Evolutionary conservation across 2,329 filamentous ascomycete species (phyloP), one percentile per base, ranked within the genome.

Genomic region (Ceratocystis papillata): DNA sequence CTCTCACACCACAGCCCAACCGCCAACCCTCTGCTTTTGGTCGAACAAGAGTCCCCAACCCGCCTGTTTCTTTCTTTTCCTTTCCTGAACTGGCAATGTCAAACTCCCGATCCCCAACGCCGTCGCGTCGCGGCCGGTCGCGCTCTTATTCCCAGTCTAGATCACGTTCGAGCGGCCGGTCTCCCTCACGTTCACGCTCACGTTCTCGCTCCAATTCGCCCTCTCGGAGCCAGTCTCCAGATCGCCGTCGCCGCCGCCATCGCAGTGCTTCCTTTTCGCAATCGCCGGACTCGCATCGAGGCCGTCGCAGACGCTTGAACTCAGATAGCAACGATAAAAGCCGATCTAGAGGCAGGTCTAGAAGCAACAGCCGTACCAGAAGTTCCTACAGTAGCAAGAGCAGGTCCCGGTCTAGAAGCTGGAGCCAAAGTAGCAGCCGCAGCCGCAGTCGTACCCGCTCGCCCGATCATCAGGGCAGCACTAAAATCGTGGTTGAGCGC

Each of bases 401-500:
- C 44, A 20, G 46, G 33, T n/a, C 64, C 28, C 66, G 71, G n/a
- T 69, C 66, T 50, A 71, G 70, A 20, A 71, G 70, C 59, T 61
- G 69, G 44, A 72, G 70, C 57, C 64, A 68, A 37, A 76, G 74
- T 68, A 69, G 74, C 66, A 76, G 75, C 67, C 72, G 37, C 37
- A 37, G 33, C 33, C 64, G 68, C 37, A 76, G 74, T 68, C 70
- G 74, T 65, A 76, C 75, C 67, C 72, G 74, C 8, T 59, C 30
- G 12, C 30, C 55, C n/a, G 55, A 59, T 33, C 28, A 30, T 53
- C 25, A 62, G 45, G 25, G 30, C 55, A 62, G 20, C 20, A 6
- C 41, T 2, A 71, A 96, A 89, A 92, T 99, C 73, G 90, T 99
- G 20, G 88, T 99, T 60, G 94, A 99, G 76, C 92, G 95, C 69